Evolutionary conservation across 495 filamentous ascomycete genomes (phyloP), one percentile per base, ranked within the genome.

Genomic region (Penicillium riverlandense): DNA sequence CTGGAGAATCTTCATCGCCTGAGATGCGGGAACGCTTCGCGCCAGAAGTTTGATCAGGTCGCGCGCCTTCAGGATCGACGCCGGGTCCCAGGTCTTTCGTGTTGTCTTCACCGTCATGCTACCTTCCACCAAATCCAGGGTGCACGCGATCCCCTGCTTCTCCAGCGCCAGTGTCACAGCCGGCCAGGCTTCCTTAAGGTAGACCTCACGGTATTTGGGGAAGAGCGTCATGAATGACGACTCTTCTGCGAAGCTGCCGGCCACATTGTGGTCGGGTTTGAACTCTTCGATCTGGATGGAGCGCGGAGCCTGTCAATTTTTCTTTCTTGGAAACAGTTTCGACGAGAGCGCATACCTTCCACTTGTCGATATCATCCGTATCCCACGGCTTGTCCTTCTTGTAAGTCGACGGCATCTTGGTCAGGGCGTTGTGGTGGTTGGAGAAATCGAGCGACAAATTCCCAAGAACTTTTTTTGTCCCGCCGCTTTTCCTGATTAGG

Each of bases 371-470:
- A 55, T 96, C 92, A 45, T 92, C 89, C 38, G 89, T 96, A 63
- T 98, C 91, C 92, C 91, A 97, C 31, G 92, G 87, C 63, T 98
- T 98, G 6, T 96, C 89, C 46, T 78, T 83, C 46, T 96, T 92
- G 71, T 96, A 83, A 44, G 88, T 96, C 41, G 88, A 94, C 44
- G 91, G 91, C 91, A 96, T 96, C 34, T 44, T 72, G 62, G 40
- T 47, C 41, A 32, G 30, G 44, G 47, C 39, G 40, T 37, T 40
- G 27, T 36, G 49, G 45, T 40, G 44, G 54, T 47, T 38, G 49
- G 46, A 31, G 47, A 41, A 47, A 56, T 45, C 51, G 41, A 37
- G 50, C 44, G 47, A 55, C 32, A 58, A 64, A 61, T 62, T 54
- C 54, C 57, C 56, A 54, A 57, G 57, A 61, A 65, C 59, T 63